Evolutionary conservation across 2,329 filamentous ascomycete species (phyloP).

Genomic region (Xylariomycetidae sp.): DNA sequence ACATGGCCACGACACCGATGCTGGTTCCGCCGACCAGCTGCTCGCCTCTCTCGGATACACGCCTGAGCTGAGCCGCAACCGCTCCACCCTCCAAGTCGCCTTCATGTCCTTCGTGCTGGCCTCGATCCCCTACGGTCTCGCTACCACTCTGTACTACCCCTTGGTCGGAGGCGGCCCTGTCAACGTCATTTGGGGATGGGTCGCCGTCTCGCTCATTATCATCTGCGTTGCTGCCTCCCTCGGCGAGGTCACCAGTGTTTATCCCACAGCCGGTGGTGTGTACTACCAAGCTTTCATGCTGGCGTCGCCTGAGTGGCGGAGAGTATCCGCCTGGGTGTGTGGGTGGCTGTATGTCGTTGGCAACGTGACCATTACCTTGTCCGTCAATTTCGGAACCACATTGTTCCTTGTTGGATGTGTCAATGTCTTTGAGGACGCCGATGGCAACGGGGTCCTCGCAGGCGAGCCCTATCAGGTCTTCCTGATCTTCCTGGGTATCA

Average conservation of each 20-base stretch:
- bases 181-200: conserved; percentile 70
- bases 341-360: conserved; percentile 75
- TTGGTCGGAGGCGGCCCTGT: conserved; percentile 62
- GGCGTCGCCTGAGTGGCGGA: conserved; percentile 55
- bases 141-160: conserved; percentile 66
- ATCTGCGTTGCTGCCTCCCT: conserved; percentile 66
- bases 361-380: conserved; percentile 77
- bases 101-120: conserved; percentile 76
- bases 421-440: conserved; percentile 47
- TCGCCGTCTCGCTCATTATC: conserved; percentile 64
- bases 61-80: conserved; percentile 58
- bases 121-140: conserved; percentile 68
- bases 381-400: conserved; percentile 76
- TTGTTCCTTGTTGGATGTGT: conserved; percentile 55
- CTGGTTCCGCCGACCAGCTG: conserved; percentile 53
- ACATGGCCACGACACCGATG: conserved; percentile 25
- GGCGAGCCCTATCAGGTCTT: conserved; percentile 61
- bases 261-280: conserved; percentile 72
- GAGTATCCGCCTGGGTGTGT: conserved; percentile 64
- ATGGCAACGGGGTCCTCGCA: conserved; percentile 39
- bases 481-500: conserved; percentile 67
- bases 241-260: conserved; percentile 71
- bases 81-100: conserved; percentile 64
- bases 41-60: conserved; percentile 63
- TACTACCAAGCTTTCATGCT: conserved; percentile 80